These are phyloP conservation scores for Drosera spatulata DNA, from an alignment of 179 eudicot genomes.

Conservation along the genomic window DNA sequence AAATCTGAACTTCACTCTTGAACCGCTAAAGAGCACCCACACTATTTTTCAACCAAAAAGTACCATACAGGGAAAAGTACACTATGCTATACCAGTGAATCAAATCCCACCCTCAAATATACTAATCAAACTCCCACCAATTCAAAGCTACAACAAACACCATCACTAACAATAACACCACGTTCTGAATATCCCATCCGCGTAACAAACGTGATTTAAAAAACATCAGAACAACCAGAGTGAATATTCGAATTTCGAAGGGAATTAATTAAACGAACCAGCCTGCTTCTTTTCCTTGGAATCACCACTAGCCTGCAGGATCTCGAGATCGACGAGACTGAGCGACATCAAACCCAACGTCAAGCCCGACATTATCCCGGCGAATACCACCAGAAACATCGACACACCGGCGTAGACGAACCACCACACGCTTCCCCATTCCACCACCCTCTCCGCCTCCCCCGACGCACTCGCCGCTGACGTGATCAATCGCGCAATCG, in stretches of 20 bases:
- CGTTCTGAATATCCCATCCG: too few species aligned
- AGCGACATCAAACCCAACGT: slow-evolving; percentile 88
- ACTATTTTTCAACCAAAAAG: too few species aligned
- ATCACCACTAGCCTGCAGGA: slow-evolving; percentile 75
- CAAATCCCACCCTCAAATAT: too few species aligned
- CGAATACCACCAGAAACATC: slow-evolving; percentile 58
- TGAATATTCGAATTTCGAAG: background rate
- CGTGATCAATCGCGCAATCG: slow-evolving; percentile 20
- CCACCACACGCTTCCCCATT: slow-evolving; percentile 64
- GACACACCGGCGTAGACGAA: slow-evolving; percentile 58
- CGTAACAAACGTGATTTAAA: background rate
- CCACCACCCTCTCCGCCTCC: slow-evolving; percentile 33
- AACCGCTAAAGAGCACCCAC: too few species aligned
- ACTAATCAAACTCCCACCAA: too few species aligned
- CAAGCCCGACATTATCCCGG: slow-evolving; percentile 86
- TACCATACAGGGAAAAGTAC: too few species aligned
- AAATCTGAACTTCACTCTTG: too few species aligned
- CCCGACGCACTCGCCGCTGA: background rate
- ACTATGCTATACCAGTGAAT: too few species aligned
- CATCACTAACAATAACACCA: too few species aligned
- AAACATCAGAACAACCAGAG: background rate
- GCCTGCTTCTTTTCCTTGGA: slow-evolving; percentile 67
- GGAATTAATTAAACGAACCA: slow-evolving; percentile 20
- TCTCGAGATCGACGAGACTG: slow-evolving; percentile 85
- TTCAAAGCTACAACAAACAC: too few species aligned